Evolutionary conservation across 495 filamentous ascomycete genomes (phyloP).

Genomic region (Diplogelasinospora grovesii): DNA sequence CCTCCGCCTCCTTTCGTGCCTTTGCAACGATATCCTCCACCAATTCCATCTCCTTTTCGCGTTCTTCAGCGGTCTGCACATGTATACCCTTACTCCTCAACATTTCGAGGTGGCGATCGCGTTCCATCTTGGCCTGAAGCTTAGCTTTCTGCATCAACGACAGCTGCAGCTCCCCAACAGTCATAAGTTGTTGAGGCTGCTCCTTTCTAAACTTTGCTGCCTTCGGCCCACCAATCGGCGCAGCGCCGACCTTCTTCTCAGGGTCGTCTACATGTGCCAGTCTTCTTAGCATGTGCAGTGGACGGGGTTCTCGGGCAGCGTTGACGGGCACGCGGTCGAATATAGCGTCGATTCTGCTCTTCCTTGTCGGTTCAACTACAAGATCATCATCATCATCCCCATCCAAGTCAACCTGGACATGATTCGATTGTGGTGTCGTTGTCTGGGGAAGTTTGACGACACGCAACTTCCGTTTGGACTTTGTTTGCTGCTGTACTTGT

Average conservation of each 20-base stretch:
- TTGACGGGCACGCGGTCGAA: constrained; percentile 63
- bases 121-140: constrained; percentile 70
- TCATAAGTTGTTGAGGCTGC: constrained; percentile 48
- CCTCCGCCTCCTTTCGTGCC: constrained; percentile 71
- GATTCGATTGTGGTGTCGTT: constrained; percentile 23
- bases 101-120: constrained; percentile 70
- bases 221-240: constrained; percentile 12
- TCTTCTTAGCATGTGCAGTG: constrained; percentile 60
- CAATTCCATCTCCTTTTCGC: constrained; percentile 65
- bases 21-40: constrained; percentile 83
- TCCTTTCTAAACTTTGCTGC: constrained; percentile 27
- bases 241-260: constrained; percentile 29
- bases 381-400: constrained; percentile 36
- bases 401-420: constrained; percentile 25
- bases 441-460: constrained; percentile 35
- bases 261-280: constrained; percentile 66
- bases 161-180: constrained; percentile 59
- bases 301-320: constrained; percentile 52
- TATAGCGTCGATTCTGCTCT: constrained; percentile 44
- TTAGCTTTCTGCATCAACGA: constrained; percentile 62
- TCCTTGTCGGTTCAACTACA: constrained; percentile 29
- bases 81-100: constrained; percentile 71
- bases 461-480: constrained; percentile 33
- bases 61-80: constrained; percentile 81
- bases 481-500: constrained; percentile 5